Base-by-base conservation (phyloP, 306 rosid species). In the Neltuma alba region DNA sequence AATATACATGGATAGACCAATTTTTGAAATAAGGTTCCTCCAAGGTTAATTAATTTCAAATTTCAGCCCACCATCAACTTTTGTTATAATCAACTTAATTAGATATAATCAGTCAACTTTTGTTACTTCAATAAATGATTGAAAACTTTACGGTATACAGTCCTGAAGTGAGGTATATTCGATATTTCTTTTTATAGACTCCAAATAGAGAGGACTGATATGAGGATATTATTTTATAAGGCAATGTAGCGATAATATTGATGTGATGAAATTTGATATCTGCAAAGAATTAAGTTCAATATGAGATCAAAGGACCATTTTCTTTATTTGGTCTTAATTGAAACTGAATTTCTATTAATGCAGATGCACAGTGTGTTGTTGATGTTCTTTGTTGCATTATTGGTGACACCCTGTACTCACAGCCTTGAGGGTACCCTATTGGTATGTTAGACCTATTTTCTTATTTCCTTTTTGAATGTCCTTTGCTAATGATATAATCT, bases 321-420 rank as follows among this genome's bases (percentile, higher is more conserved):
- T 62, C 21, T 16, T 62, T 27, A 58, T 58, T 28, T 28, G 30
- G 34, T 61, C 40, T 13, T 31, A 3, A 6, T 31, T 62, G 41
- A 6, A 62, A 31, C 41, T 62, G 21, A 30, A 62, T 33, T 31
- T 58, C 34, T 3, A 27, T n/a, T 62, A 31, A 31, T 62, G 68
- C 68, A 62, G 68, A 62, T 62, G 68, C 68, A 62, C 41, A 15
- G 7, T 62, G 68, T 62, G 40, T 62, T 62, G 68, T 33, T 62
- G 8, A 62, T 62, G 68, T 62, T 62, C 68, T 62, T 62, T 62
- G n/a, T 62, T 62, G 68, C 68, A 62, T 62, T 62, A 62, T 62
- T 41, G 9, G 68, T 62, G 68, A 16, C 68, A 10, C 68, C 68
- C 40, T 62, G 68, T 62, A 62, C 68, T 15, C 68, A 30, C 36